These are phyloP conservation scores for Colletotrichum sp. DNA, from an alignment of 2,329 filamentous ascomycete genomes.

Conservation along the genomic window DNA sequence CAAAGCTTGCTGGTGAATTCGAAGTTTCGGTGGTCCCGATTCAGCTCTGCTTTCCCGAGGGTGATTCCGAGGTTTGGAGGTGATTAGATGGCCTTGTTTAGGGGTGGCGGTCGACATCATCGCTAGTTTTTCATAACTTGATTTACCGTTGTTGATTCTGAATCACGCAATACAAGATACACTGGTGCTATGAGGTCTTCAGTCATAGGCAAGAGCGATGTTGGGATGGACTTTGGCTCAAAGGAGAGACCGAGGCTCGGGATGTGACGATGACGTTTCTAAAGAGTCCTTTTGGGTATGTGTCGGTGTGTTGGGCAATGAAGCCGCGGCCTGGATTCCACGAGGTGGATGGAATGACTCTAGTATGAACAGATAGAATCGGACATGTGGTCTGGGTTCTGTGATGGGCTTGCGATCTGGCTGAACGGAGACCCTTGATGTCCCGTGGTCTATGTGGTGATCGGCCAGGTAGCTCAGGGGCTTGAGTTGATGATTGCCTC, in stretches of 20 bases:
- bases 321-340: background rate
- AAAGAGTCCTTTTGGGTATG: fast-evolving
- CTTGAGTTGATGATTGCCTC: background rate
- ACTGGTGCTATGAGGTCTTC: background rate
- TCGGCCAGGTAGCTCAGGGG: background rate
- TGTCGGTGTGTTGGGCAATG: fast-evolving
- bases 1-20: background rate
- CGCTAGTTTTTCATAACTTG: background rate
- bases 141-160: fast-evolving
- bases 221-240: background rate
- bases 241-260: background rate
- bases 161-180: background rate
- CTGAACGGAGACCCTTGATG: too few relatives aligned
- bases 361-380: background rate
- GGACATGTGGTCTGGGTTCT: fast-evolving
- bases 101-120: background rate
- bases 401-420: background rate
- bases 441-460: background rate
- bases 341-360: background rate
- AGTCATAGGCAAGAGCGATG: fast-evolving
- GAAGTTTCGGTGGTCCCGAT: background rate
- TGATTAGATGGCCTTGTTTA: background rate
- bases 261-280: background rate
- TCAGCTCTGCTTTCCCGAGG: background rate
- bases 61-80: background rate